phyloP scores from a whole-genome alignment of 2,329 filamentous ascomycete species.

The Monosporascus sp. region DNA sequence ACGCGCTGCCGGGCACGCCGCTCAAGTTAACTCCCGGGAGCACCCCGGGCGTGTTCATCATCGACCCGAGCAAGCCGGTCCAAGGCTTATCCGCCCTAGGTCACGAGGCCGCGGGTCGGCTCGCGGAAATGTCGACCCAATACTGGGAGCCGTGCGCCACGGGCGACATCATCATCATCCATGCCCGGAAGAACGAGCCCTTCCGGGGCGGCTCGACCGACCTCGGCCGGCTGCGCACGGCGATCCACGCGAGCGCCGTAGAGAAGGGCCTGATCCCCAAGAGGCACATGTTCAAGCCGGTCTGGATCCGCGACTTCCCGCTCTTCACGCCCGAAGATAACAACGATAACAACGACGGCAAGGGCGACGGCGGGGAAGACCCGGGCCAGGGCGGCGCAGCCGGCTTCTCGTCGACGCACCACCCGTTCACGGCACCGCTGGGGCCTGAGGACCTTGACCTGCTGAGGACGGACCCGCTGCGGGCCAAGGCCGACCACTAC shows the following conservation, averaged over 20 bases:
- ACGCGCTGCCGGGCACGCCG: conserved; percentile 54
- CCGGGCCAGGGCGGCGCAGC: conserved; percentile 78
- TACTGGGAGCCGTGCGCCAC: conserved; percentile 42
- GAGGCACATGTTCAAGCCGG: conserved; percentile 55
- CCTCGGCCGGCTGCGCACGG: conserved; percentile 67
- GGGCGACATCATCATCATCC: conserved; percentile 76
- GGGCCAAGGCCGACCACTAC: conserved; percentile 80
- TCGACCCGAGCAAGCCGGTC: conserved; percentile 68
- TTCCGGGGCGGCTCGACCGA: conserved; percentile 64
- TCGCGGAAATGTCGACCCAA: conserved; percentile 20
- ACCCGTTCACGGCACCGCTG: conserved; percentile 90
- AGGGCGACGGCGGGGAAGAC: conserved; percentile 39
- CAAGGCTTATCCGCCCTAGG: conserved; percentile 58
- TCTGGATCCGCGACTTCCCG: conserved; percentile 88
- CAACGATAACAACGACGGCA: conserved; percentile 42
- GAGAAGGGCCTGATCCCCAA: conserved; percentile 50
- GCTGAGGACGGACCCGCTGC: conserved; percentile 65
- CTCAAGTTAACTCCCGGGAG: conserved; percentile 63
- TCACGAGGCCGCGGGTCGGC: conserved; percentile 16
- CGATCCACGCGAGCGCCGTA: conserved; percentile 65
- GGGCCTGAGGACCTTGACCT: conserved; percentile 66
- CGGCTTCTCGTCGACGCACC: conserved; percentile 83
- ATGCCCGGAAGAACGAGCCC: conserved; percentile 64
- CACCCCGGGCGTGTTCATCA: conserved; percentile 74
- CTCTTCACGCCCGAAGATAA: conserved; percentile 73